Percentiles rank a stretch among this genome's conserved stretches.
These are phyloP conservation scores for Trichoderma breve DNA, from an alignment of 2,329 filamentous ascomycete species.

Conservation along the genomic window DNA sequence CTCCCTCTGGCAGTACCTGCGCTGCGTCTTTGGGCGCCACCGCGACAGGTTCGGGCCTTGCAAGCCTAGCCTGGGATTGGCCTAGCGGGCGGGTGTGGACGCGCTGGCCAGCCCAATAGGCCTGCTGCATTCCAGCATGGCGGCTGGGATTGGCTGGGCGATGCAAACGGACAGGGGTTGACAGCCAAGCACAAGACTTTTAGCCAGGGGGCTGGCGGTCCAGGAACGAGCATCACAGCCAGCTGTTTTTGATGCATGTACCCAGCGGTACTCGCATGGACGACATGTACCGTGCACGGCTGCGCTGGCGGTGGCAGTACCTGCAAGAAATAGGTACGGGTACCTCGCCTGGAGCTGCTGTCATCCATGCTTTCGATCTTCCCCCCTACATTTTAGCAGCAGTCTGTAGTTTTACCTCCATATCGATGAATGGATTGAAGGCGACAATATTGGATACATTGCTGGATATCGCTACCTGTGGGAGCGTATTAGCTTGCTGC, in stretches of 20 bases:
- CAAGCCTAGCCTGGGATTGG: constrained; percentile 10
- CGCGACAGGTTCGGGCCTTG: constrained; percentile 13
- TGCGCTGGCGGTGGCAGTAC: background rate
- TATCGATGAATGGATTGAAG: background rate
- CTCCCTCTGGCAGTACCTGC: background rate
- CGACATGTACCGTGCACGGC: background rate
- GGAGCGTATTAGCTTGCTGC: background rate
- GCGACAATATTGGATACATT: background rate
- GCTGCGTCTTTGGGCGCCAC: constrained; percentile 1
- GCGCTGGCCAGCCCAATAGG: constrained; percentile 19
- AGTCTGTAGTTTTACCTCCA: background rate
- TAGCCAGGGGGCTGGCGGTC: constrained; percentile 8
- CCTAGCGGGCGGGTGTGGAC: constrained; percentile 11
- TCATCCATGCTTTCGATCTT: background rate
- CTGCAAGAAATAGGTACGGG: constrained; percentile 4
- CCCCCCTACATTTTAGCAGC: background rate
- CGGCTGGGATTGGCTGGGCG: constrained; percentile 16
- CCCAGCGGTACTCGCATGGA: background rate
- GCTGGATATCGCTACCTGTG: background rate
- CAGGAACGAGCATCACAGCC: constrained; percentile 4
- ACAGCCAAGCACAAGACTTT: background rate
- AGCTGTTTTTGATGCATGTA: background rate
- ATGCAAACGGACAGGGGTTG: constrained; percentile 2
- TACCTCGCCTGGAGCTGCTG: background rate
- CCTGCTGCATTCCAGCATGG: constrained; percentile 19